These are phyloP conservation scores for Penicillium sp. DNA, from an alignment of 2,329 filamentous ascomycete species.

Conservation along the genomic window DNA sequence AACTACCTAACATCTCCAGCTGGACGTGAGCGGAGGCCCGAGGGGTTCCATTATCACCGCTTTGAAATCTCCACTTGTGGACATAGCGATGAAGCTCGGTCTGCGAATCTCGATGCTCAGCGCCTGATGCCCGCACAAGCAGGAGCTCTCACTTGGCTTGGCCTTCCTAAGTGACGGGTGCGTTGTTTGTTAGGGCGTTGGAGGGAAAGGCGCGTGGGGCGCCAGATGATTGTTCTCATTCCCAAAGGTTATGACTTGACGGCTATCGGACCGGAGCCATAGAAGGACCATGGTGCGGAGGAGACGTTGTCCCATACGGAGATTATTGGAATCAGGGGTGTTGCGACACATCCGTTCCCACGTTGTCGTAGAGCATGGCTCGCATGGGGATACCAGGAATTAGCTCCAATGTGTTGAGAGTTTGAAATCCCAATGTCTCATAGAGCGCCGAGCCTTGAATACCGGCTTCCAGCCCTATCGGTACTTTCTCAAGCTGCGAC, in stretches of 20 bases:
- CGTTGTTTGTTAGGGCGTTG: slow-evolving; percentile 18
- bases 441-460: slow-evolving; percentile 5
- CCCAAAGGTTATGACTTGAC: slow-evolving; percentile 20
- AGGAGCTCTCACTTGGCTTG: background rate
- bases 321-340: slow-evolving; percentile 12
- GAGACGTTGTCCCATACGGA: slow-evolving; percentile 18
- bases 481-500: slow-evolving; percentile 16
- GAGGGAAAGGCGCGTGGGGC: slow-evolving; percentile 21
- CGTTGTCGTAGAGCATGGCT: slow-evolving; percentile 10
- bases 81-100: background rate
- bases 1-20: background rate
- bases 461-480: slow-evolving; percentile 13
- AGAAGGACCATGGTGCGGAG: slow-evolving; percentile 14
- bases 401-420: slow-evolving; percentile 1
- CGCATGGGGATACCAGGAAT: slow-evolving; percentile 6
- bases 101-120: background rate
- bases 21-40: background rate
- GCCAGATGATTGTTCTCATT: slow-evolving; percentile 11
- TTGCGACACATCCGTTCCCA: slow-evolving; percentile 18
- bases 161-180: too few species aligned
- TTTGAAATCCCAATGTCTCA: slow-evolving; percentile 8
- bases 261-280: slow-evolving; percentile 19
- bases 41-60: background rate
- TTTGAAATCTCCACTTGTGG: background rate
- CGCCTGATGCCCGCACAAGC: too few species aligned